Base-by-base conservation (phyloP, 2,329 filamentous ascomycete species). In the Hymenoscyphus occultus region DNA sequence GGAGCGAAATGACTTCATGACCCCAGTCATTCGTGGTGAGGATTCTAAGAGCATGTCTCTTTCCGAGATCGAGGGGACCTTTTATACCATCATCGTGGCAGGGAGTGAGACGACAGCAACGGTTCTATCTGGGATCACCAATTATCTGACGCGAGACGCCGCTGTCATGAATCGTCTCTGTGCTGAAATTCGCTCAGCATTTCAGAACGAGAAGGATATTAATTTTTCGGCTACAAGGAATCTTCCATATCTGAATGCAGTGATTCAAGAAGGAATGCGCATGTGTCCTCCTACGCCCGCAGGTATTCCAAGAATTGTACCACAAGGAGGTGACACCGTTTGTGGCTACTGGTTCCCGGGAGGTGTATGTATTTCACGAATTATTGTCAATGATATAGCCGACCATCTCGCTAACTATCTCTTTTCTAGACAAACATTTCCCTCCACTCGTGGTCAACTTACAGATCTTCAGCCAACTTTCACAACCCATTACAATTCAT, bases 191-290 rank as follows among this genome's bases (percentile, higher is more conserved):
- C 14, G 45, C 14, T 51, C 45, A 3, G 13, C 5, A 51, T 57
- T 57, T 14, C 4, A 57, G 28, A 16, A 57, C 22, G 54, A 57
- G 28, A 57, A 22, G 6, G 54, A 57, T 14, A 57, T 57, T n/a
- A 57, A 19, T 9, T 22, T 57, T 28, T 19, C 54, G 13, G 13
- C 16, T n/a, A 31, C 22, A 45, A 45, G 19, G 14, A 28, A 19
- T 9, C 69, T 77, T 3, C 73, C 71, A 2, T 77, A 73, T 61
- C 65, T 76, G 6, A 72, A 68, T 16, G 77, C 70, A 9, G 69
- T 76, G 19, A 72, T 79, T 56, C 66, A 74, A 45, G 76, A 78
- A 68, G 72, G 71, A 0, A 64, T 78, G 3, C 74, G 77, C 3
- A 48, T 60, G 59, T 51, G 40, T 19, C 39, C 39, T 9, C 39